These are phyloP conservation scores for Teratosphaeria pseudoeucalypti DNA, from an alignment of 2,329 filamentous ascomycete genomes.

Conservation along the genomic window DNA sequence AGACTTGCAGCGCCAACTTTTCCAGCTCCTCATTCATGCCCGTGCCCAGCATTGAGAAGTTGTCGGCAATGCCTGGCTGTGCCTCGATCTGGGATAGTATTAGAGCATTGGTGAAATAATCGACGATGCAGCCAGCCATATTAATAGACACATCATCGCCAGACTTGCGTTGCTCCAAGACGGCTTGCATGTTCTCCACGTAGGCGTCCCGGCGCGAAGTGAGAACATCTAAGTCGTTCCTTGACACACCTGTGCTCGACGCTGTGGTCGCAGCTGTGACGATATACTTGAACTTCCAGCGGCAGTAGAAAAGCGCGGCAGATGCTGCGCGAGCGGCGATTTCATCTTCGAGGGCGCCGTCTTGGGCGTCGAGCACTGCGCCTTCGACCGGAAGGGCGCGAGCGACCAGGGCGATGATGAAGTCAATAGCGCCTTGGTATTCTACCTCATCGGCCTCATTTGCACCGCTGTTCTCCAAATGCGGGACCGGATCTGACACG, in stretches of 20 bases:
- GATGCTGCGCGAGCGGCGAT: constrained; percentile 67
- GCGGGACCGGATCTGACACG: constrained; percentile 59
- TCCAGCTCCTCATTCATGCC: constrained; percentile 55
- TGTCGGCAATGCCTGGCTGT: constrained; percentile 30
- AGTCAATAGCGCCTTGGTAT: constrained; percentile 45
- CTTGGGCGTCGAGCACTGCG: constrained; percentile 49
- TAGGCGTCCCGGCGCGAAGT: constrained; percentile 43
- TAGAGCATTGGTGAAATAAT: constrained; percentile 71
- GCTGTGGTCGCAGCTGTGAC: constrained; percentile 39
- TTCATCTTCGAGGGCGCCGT: constrained; percentile 69
- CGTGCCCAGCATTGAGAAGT: constrained; percentile 44
- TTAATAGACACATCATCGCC: constrained; percentile 65
- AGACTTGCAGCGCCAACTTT: constrained; percentile 61
- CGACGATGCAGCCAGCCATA: constrained; percentile 66
- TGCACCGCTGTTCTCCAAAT: constrained; percentile 52
- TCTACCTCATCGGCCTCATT: constrained; percentile 6
- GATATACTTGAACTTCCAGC: constrained; percentile 56
- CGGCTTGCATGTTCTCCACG: constrained; percentile 36
- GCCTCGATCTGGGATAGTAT: constrained; percentile 41
- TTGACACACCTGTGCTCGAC: constrained; percentile 42
- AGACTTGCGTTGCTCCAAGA: constrained; percentile 36
- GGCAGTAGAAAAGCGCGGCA: constrained; percentile 76
- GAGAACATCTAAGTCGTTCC: constrained; percentile 49
- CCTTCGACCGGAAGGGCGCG: constrained; percentile 59
- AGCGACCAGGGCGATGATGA: constrained; percentile 61